Percentiles rank a stretch among this genome's conserved stretches.
Evolutionary conservation across 2,329 filamentous ascomycete genomes (phyloP).

Genomic region (Neonectria coccinea): DNA sequence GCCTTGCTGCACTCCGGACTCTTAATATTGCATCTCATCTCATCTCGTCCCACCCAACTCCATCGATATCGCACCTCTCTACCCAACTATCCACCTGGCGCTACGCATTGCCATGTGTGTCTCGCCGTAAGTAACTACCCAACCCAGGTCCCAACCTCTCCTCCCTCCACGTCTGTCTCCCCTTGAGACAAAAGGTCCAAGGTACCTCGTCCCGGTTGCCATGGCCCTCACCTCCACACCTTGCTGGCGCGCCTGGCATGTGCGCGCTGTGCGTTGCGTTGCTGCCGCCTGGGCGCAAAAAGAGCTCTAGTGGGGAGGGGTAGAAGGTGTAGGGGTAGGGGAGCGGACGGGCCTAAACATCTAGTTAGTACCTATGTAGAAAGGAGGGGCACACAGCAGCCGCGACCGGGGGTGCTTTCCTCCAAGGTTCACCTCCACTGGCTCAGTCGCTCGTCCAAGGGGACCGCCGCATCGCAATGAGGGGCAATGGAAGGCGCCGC

Average conservation of each 20-base stretch:
- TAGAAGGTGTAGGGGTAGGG: slow-evolving; percentile 14
- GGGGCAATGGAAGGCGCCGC: slow-evolving; percentile 26
- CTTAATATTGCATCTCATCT: slow-evolving; percentile 9
- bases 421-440: background rate
- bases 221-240: slow-evolving; percentile 27
- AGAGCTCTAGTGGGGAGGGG: slow-evolving; percentile 28
- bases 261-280: background rate
- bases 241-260: slow-evolving; percentile 15
- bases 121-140: slow-evolving; percentile 2
- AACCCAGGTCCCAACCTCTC: slow-evolving; percentile 8
- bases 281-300: slow-evolving; percentile 10
- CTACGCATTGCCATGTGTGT: slow-evolving; percentile 3
- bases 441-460: slow-evolving; percentile 18
- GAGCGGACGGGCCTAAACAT: slow-evolving; percentile 10
- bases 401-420: slow-evolving; percentile 15
- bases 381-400: slow-evolving; percentile 23
- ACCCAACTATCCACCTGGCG: background rate
- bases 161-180: background rate
- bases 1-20: slow-evolving; percentile 7
- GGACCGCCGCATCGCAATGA: slow-evolving; percentile 20
- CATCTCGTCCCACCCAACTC: background rate
- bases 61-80: background rate
- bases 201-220: slow-evolving; percentile 8
- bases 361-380: slow-evolving; percentile 4
- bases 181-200: slow-evolving; percentile 5